These are phyloP conservation scores for Pelargonium exstipulatum DNA, from an alignment of 441 rosid species.

Conservation along the genomic window DNA sequence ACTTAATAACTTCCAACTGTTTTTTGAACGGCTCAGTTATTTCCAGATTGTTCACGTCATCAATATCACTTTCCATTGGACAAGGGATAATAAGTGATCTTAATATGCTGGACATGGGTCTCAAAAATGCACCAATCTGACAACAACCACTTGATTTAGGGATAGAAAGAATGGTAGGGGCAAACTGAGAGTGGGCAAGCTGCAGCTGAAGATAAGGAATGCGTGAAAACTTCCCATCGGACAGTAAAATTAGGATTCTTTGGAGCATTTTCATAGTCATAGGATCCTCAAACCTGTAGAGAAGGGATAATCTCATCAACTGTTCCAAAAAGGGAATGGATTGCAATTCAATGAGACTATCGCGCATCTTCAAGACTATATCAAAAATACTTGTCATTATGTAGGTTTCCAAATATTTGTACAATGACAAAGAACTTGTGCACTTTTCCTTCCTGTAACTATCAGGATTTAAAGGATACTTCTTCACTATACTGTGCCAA, in stretches of 20 bases:
- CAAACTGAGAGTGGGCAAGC: conserved; percentile 84
- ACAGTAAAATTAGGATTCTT: conserved; percentile 43
- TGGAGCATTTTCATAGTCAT: conserved; percentile 48
- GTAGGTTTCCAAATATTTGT: conserved; percentile 61
- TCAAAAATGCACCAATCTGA: conserved; percentile 49
- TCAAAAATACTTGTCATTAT: conserved; percentile 55
- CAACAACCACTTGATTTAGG: conserved; percentile 30
- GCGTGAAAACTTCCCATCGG: conserved; percentile 49
- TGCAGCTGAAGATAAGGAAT: conserved; percentile 58
- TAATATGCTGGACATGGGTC: conserved; percentile 73
- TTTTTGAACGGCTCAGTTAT: conserved; percentile 29
- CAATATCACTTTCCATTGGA: conserved; percentile 23
- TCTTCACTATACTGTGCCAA: conserved; percentile 66
- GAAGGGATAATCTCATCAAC: conserved; percentile 60
- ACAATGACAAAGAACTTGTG: conserved; percentile 36
- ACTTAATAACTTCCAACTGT: conserved; percentile 65
- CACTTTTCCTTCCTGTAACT: conserved; percentile 27
- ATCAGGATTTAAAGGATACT: conserved; percentile 31
- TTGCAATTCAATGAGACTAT: conserved; percentile 47
- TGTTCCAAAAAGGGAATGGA: conserved; percentile 65
- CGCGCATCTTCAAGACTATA: conserved; percentile 42
- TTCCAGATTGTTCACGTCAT: conserved; percentile 27
- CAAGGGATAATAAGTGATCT: conserved; percentile 40
- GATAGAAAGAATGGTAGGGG: conserved; percentile 44
- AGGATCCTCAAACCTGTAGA: conserved; percentile 72